These are phyloP conservation scores for Orbilia blumenaviensis DNA, from an alignment of 2,329 filamentous ascomycete genomes.

Conservation along the genomic window DNA sequence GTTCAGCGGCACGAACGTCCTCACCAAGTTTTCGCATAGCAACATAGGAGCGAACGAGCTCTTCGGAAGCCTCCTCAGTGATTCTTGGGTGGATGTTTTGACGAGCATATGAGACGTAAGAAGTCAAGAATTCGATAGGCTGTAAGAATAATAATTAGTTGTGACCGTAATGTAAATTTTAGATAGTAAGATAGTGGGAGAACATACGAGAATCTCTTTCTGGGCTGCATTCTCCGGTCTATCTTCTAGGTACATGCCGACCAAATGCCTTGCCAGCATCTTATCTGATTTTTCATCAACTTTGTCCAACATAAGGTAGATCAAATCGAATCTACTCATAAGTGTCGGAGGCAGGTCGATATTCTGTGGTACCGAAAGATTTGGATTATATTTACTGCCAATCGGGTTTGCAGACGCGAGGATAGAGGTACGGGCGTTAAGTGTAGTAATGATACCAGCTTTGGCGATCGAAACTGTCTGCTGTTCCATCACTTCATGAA, in stretches of 20 bases:
- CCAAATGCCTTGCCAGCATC: slow-evolving; percentile 86
- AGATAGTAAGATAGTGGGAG: not conserved
- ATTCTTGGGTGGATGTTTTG: slow-evolving; percentile 83
- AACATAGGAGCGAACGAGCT: slow-evolving; percentile 86
- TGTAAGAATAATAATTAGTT: slow-evolving; percentile 59
- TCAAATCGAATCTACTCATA: slow-evolving; percentile 93
- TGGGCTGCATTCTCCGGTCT: slow-evolving; percentile 81
- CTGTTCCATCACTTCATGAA: slow-evolving; percentile 84
- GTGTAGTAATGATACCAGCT: slow-evolving; percentile 81
- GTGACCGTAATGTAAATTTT: not conserved
- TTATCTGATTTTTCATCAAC: slow-evolving; percentile 91
- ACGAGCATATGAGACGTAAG: slow-evolving; percentile 96
- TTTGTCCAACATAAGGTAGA: slow-evolving; percentile 94
- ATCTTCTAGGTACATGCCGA: slow-evolving; percentile 97
- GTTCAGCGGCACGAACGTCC: slow-evolving; percentile 85
- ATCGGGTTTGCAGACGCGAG: slow-evolving; percentile 97
- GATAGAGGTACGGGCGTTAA: slow-evolving; percentile 95
- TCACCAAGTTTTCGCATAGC: slow-evolving; percentile 94
- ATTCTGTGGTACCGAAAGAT: slow-evolving; percentile 94
- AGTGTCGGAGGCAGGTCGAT: slow-evolving; percentile 96
- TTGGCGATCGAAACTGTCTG: slow-evolving; percentile 82
- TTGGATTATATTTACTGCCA: slow-evolving; percentile 95
- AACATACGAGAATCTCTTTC: slow-evolving; percentile 80
- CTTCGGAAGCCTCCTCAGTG: slow-evolving; percentile 79
- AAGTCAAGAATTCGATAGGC: slow-evolving; percentile 94